Evolutionary conservation across 2,329 filamentous ascomycete species (phyloP), one percentile per base, ranked within the genome.

Genomic region (Thelonectria blattea): DNA sequence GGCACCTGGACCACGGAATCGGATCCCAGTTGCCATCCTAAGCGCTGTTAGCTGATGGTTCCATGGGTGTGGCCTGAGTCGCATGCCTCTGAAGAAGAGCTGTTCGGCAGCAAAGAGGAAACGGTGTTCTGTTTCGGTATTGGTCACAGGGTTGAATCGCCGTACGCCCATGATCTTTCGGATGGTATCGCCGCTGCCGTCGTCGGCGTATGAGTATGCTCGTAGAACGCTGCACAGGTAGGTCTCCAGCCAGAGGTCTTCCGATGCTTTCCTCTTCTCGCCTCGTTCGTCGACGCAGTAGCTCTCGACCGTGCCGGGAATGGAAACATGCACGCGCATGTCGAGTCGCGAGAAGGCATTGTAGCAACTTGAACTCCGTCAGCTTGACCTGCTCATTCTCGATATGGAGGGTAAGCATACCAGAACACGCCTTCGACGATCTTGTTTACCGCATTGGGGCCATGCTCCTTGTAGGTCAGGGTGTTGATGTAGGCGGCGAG

Each of bases 401-500:
- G 17, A 15, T 37, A 8, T 41, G 42, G 22, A 17, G 51, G 45
- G 20, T 27, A 20, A 51, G 58, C 83, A 66, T 83, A 95, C 92
- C 95, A 98, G 79, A 97, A 98, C 41, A 97, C 83, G 5, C 95
- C 95, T 65, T 96, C 95, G 9, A 93, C 90, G 59, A 98, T 95
- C 80, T 97, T 98, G 73, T 91, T 87, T 42, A 75, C 77, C 62
- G 83, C 82, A 57, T 83, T 84, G 12, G 90, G 92, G 67, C 94
- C 91, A 65, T 90, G 88, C 55, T 94, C 91, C 65, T 90, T 90
- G 79, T 97, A 96, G 47, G 93, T 97, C 62, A 99, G 84, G 41
- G 94, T 98, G 78, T 98, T 99, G 79, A 99, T 96, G 78, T 99
- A 99, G 69, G 95, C 95, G 42, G 95, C 95, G 61, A 99, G 81